A percentile compares a stretch with the other conserved stretches of the same genome.
Conservation (phyloP, 2,329 filamentous ascomycete species). For the Leptographium flavum region DNA sequence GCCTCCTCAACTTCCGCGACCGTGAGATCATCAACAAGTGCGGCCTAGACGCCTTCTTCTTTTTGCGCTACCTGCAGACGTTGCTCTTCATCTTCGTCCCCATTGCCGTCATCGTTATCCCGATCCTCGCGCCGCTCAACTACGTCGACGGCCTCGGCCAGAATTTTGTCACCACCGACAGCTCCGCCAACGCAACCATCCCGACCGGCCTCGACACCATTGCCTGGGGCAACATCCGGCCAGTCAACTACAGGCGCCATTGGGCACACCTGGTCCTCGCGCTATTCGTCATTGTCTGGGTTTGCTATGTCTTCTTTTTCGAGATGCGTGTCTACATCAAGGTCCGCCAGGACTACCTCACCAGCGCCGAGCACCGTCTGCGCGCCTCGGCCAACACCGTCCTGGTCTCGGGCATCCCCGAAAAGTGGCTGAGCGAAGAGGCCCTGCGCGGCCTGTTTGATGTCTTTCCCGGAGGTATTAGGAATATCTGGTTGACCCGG, state of each 20-base stretch:
- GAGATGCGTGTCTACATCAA: slow-evolving; percentile 83
- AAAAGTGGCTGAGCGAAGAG: slow-evolving; percentile 77
- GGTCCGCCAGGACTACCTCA: slow-evolving; percentile 85
- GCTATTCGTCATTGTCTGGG: slow-evolving; percentile 63
- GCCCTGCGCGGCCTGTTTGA: slow-evolving; percentile 78
- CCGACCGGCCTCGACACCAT: slow-evolving; percentile 62
- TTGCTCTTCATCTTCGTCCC: slow-evolving; percentile 87
- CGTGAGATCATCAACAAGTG: slow-evolving; percentile 88
- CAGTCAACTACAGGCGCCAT: slow-evolving; percentile 51
- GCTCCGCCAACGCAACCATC: slow-evolving; percentile 16
- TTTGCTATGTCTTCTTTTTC: slow-evolving; percentile 74
- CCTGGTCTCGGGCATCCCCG: slow-evolving; percentile 77
- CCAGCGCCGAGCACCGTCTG: slow-evolving; percentile 84
- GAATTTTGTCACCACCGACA: slow-evolving; percentile 27
- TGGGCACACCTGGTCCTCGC: slow-evolving; percentile 78
- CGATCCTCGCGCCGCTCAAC: slow-evolving; percentile 78
- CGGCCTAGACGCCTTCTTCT: slow-evolving; percentile 93
- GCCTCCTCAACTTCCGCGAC: slow-evolving; percentile 54
- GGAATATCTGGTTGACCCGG: slow-evolving; percentile 93
- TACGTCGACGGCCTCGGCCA: slow-evolving; percentile 54
- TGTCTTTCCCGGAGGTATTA: slow-evolving; percentile 87
- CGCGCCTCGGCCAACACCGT: slow-evolving; percentile 92
- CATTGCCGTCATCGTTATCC: slow-evolving; percentile 62
- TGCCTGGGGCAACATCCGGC: slow-evolving; percentile 74
- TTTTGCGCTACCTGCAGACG: slow-evolving; percentile 66